Percentiles rank a stretch among this genome's conserved stretches.
phyloP scores from a whole-genome alignment of 805 yeast genomes.

The Nakazawaea wickerhamii region DNA sequence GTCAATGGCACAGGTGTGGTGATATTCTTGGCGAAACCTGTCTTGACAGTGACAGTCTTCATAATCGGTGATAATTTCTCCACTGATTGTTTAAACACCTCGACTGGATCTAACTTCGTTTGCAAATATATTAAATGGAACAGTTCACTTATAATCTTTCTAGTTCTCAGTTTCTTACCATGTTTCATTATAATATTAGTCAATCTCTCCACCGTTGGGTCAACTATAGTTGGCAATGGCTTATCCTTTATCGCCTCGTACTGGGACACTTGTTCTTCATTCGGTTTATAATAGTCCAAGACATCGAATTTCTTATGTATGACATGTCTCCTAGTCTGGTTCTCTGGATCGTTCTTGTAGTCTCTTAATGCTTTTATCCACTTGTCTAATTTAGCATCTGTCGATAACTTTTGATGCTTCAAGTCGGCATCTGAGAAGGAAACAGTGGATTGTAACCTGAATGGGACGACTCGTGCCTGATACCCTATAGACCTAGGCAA shows the following conservation, averaged over 20 bases:
- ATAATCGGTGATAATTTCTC: conserved; percentile 84
- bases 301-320: conserved; percentile 9
- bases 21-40: conserved; percentile 80
- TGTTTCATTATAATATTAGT: conserved; percentile 88
- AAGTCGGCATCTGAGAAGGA: conserved; percentile 8
- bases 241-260: conserved; percentile 38
- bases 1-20: conserved; percentile 80
- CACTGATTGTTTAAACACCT: conserved; percentile 63
- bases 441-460: conserved; percentile 5
- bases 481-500: too few relatives aligned
- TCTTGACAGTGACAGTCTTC: conserved; percentile 67
- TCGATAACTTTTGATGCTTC: conserved; percentile 11
- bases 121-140: conserved; percentile 72
- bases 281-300: conserved; percentile 38
- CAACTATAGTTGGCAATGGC: conserved; percentile 56
- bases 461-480: background rate
- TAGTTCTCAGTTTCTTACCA: conserved; percentile 82
- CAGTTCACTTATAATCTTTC: conserved; percentile 67
- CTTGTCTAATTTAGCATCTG: conserved; percentile 24
- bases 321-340: conserved; percentile 3
- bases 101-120: conserved; percentile 74
- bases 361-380: conserved; percentile 24
- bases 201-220: conserved; percentile 71
- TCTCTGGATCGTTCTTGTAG: conserved; percentile 21
- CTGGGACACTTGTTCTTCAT: conserved; percentile 59